Evolutionary conservation across 2,329 filamentous ascomycete species (phyloP).

Genomic region (Phialophora tarda): DNA sequence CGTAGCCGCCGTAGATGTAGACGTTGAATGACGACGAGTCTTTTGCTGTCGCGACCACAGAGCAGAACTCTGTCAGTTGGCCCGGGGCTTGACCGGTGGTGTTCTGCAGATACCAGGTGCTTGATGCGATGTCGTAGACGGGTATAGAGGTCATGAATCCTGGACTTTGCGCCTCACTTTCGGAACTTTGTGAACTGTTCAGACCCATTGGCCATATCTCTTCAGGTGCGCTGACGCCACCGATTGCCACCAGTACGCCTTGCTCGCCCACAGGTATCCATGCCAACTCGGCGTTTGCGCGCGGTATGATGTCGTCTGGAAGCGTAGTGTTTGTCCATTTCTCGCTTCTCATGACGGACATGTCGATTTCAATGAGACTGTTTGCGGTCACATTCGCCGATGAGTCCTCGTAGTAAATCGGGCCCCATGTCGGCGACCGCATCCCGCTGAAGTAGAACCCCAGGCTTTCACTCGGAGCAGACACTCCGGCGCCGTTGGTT

Average conservation of each 20-base stretch:
- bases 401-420: conserved; percentile 57
- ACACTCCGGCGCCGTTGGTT: conserved; percentile 68
- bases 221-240: conserved; percentile 43
- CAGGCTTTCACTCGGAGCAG: conserved; percentile 71
- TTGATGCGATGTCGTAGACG: conserved; percentile 47
- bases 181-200: conserved; percentile 30
- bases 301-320: conserved; percentile 55
- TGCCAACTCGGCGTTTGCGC: conserved; percentile 69
- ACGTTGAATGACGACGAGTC: conserved; percentile 48
- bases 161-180: conserved; percentile 36
- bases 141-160: conserved; percentile 47
- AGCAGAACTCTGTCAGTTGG: conserved; percentile 49
- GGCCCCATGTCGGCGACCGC: conserved; percentile 57
- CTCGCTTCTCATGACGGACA: conserved; percentile 57
- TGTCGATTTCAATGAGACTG: conserved; percentile 66
- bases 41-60: conserved; percentile 47
- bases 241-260: conserved; percentile 49
- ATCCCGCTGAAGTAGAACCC: conserved; percentile 74
- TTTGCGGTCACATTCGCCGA: conserved; percentile 56
- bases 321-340: conserved; percentile 65
- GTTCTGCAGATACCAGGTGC: conserved; percentile 49
- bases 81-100: conserved; percentile 47
- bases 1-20: conserved; percentile 47
- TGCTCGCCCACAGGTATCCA: conserved; percentile 58
- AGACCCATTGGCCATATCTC: conserved; percentile 35